Percentiles rank a stretch among this genome's conserved stretches.
phyloP scores from a whole-genome alignment of 2,329 filamentous ascomycete genomes.

The Periconia sp. region DNA sequence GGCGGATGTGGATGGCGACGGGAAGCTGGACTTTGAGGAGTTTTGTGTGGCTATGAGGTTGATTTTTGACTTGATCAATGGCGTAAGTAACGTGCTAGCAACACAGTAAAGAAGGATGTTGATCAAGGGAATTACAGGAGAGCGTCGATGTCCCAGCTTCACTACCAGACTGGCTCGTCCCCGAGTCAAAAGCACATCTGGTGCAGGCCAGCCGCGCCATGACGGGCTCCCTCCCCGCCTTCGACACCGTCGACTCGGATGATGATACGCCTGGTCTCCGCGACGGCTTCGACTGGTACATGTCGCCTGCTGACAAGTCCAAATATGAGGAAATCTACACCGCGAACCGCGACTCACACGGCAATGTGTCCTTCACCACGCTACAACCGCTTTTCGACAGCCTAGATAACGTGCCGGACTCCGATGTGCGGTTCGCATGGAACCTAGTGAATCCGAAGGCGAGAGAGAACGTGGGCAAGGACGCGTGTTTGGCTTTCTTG shows the following conservation, averaged over 20 bases:
- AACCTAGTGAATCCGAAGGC: conserved; percentile 96
- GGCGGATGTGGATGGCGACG: conserved; percentile 95
- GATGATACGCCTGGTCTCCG: conserved; percentile 85
- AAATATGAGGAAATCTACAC: conserved; percentile 99
- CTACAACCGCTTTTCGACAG: conserved; percentile 85
- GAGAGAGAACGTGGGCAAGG: conserved; percentile 83
- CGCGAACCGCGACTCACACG: conserved; percentile 85
- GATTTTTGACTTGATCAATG: conserved; percentile 97
- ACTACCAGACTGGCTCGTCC: conserved; percentile 95
- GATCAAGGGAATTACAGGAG: conserved; percentile 63
- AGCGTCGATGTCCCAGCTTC: conserved; percentile 78
- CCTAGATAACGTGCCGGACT: conserved; percentile 67
- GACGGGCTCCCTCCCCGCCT: conserved; percentile 77
- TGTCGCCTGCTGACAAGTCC: conserved; percentile 85
- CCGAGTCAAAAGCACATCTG: conserved; percentile 69
- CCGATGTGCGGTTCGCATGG: conserved; percentile 90
- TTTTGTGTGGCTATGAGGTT: conserved; percentile 99
- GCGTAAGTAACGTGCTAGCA: conserved; percentile 62
- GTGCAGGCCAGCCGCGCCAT: conserved; percentile 58
- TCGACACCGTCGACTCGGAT: conserved; percentile 80
- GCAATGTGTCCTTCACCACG: conserved; percentile 75
- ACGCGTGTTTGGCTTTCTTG: conserved; percentile 90
- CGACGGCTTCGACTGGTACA: conserved; percentile 99
- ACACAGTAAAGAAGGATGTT: neutral
- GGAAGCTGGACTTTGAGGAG: conserved; percentile 98